Conservation (phyloP, 2,329 filamentous ascomycete species). For the Proliferodiscus dingleyae region DNA sequence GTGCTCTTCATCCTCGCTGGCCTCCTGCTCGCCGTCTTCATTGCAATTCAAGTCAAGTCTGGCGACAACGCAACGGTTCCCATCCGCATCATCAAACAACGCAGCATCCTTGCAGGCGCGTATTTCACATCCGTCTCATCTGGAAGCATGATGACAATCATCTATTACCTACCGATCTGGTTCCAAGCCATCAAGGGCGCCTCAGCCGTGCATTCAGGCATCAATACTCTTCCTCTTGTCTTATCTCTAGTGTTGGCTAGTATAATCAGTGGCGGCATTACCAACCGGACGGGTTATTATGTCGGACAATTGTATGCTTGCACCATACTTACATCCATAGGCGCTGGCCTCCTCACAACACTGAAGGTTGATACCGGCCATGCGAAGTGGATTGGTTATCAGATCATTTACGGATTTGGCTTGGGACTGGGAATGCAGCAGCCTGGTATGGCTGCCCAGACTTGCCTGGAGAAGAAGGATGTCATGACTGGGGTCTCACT, state of each 20-base stretch:
- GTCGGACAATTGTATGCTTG: conserved; percentile 21
- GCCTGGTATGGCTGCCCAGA: conserved; percentile 26
- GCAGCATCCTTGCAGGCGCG: conserved; percentile 32
- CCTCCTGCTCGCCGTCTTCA: conserved; percentile 28
- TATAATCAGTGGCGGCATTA: conserved; percentile 30
- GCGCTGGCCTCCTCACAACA: conserved; percentile 38
- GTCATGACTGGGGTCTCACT: conserved; percentile 29
- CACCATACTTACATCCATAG: conserved; percentile 31
- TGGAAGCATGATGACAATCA: conserved; percentile 39
- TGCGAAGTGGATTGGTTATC: conserved; percentile 33
- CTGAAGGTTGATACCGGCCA: conserved; percentile 31
- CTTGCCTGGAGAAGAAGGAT: conserved; percentile 23
- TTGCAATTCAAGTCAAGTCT: conserved; percentile 33
- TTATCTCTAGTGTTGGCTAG: conserved; percentile 30
- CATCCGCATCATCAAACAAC: conserved; percentile 34
- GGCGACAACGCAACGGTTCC: conserved; percentile 38
- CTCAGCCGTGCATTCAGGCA: conserved; percentile 34
- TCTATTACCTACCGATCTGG: conserved; percentile 43
- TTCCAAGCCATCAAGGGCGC: conserved; percentile 43
- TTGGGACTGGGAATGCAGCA: conserved; percentile 30
- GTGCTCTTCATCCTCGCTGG: conserved; percentile 31
- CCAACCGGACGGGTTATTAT: conserved; percentile 28
- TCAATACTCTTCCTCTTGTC: conserved; percentile 33
- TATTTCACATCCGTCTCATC: conserved; percentile 31
- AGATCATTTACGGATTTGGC: conserved; percentile 28